These are phyloP conservation scores for Davidsoniella eucalypti DNA, from an alignment of 2,329 filamentous ascomycete species.

Conservation along the genomic window DNA sequence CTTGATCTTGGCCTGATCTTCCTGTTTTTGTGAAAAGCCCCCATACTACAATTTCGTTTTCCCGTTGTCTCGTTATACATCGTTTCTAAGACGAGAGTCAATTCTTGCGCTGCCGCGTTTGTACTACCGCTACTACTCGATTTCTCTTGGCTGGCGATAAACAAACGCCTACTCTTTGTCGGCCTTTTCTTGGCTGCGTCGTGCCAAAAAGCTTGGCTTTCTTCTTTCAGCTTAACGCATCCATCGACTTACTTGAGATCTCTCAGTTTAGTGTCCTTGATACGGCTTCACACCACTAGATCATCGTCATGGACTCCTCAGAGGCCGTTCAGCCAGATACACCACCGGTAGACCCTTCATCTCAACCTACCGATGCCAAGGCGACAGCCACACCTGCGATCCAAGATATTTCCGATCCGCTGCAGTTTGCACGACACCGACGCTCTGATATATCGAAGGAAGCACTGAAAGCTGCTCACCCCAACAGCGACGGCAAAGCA, in stretches of 20 bases:
- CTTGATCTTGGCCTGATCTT: no score
- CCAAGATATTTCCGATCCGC: conserved; percentile 19
- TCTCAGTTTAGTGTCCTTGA: background rate
- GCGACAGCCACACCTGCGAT: background rate
- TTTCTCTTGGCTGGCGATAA: no score
- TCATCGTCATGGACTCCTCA: background rate
- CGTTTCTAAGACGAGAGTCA: no score
- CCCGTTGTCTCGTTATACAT: no score
- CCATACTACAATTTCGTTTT: no score
- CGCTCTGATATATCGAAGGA: conserved; percentile 16
- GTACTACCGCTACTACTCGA: no score
- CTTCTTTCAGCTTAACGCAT: no score
- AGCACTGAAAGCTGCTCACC: conserved; percentile 22
- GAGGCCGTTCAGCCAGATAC: background rate
- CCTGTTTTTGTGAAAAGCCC: no score
- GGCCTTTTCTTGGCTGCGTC: conserved; percentile 5
- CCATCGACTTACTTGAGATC: background rate
- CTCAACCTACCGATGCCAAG: background rate
- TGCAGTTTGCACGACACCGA: conserved; percentile 25
- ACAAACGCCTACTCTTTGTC: background rate
- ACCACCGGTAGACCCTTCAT: background rate
- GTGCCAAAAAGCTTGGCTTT: background rate
- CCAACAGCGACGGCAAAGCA: conserved; percentile 26
- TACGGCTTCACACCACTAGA: no score
- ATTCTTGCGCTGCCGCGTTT: no score